A percentile compares a stretch with the other conserved stretches of the same genome.
These are phyloP conservation scores for Isoetes taiwanensis DNA, from an alignment of 75 land plant genomes.

Conservation along the genomic window DNA sequence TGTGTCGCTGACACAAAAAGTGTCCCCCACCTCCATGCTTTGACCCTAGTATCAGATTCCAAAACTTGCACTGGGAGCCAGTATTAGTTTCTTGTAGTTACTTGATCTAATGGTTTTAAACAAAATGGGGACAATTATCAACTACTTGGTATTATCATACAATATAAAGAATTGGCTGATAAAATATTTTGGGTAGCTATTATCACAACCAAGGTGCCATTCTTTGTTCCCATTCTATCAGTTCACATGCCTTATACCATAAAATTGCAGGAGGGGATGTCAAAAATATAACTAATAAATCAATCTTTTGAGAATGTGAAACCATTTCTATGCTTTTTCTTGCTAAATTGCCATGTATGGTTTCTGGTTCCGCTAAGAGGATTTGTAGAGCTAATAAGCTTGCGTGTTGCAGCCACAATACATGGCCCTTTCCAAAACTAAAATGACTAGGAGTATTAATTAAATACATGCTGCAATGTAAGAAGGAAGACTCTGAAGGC, in stretches of 20 bases:
- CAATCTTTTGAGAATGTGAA: too few species aligned
- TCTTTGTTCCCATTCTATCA: conserved; percentile 59
- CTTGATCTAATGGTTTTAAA: too few species aligned
- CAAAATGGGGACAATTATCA: too few species aligned
- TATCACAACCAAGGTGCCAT: conserved; percentile 73
- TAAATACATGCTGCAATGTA: neutral
- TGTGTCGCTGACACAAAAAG: too few species aligned
- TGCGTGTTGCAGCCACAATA: conserved; percentile 88
- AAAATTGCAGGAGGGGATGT: conserved; percentile 33
- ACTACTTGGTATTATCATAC: too few species aligned
- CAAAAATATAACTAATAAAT: neutral
- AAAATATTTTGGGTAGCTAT: too few species aligned
- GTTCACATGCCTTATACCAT: conserved; percentile 84
- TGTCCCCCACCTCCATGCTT: too few species aligned
- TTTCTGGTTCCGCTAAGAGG: conserved; percentile 98
- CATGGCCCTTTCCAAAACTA: conserved; percentile 99
- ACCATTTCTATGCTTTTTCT: conserved; percentile 92
- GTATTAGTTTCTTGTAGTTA: too few species aligned
- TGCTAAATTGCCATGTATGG: conserved; percentile 93
- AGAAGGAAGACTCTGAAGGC: conserved; percentile 3
- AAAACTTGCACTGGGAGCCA: too few species aligned
- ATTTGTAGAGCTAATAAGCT: conserved; percentile 86
- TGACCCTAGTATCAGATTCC: too few species aligned
- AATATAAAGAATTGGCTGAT: too few species aligned
- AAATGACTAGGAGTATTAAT: neutral